A percentile compares a stretch with the other conserved stretches of the same genome.
Conservation (phyloP, 805 yeast genomes). For the Brettanomyces bruxellensis region DNA sequence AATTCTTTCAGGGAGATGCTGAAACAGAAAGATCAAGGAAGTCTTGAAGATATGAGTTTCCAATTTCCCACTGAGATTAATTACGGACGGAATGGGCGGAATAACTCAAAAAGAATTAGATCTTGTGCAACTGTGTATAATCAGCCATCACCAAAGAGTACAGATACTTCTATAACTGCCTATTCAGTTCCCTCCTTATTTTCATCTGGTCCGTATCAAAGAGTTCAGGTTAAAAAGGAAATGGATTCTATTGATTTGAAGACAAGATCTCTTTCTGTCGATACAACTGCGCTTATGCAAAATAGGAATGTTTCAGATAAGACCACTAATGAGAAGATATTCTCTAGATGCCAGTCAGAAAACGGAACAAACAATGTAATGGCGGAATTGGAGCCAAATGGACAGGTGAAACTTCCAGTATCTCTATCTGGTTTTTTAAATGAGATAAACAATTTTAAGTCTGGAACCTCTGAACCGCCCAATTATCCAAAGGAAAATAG, state of each 20-base stretch:
- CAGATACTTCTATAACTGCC: slow-evolving; percentile 1
- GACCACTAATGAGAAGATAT: not conserved
- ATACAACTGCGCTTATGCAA: not conserved
- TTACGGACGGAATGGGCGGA: slow-evolving; percentile 5
- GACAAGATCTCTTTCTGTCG: slow-evolving; percentile 1
- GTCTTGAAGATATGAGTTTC: too few relatives aligned
- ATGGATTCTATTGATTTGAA: not conserved
- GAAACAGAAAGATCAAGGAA: too few relatives aligned
- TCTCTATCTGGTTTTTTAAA: not conserved
- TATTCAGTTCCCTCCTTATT: slow-evolving; percentile 18
- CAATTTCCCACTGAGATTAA: too few relatives aligned
- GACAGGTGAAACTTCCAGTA: not conserved
- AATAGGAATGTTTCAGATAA: not conserved
- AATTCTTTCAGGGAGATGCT: slow-evolving; percentile 3
- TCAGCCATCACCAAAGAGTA: too few relatives aligned
- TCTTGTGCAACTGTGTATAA: too few relatives aligned
- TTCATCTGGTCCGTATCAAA: slow-evolving; percentile 20
- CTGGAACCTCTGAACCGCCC: not conserved
- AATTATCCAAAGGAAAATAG: not conserved
- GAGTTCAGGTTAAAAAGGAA: not conserved
- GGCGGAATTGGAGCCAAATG: not conserved
- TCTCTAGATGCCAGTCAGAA: slow-evolving; percentile 14
- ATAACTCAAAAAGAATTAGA: too few relatives aligned
- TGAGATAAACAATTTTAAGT: not conserved
- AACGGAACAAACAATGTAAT: slow-evolving; percentile 4